phyloP scores from a whole-genome alignment of 805 yeast genomes.

The Yamadazyma phyllophila region DNA sequence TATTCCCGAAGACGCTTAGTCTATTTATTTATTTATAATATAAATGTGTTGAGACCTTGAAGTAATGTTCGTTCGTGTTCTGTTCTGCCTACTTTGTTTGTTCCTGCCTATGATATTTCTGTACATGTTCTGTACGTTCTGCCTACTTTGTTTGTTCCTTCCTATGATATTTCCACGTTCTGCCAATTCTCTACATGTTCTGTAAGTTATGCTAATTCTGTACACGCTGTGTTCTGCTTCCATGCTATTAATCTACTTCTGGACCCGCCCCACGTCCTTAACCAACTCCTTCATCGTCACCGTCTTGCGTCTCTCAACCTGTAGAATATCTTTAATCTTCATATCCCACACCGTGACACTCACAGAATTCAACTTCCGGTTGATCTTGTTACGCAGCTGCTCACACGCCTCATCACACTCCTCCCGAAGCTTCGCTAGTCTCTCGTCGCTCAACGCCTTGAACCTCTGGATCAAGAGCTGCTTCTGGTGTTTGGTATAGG shows the following conservation, averaged over 20 bases:
- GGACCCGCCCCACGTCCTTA: neutral
- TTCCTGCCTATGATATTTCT: too few relatives aligned
- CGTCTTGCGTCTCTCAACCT: constrained; percentile 42
- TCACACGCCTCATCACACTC: constrained; percentile 22
- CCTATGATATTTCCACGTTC: too few relatives aligned
- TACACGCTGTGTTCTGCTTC: too few relatives aligned
- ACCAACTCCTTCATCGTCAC: constrained; percentile 28
- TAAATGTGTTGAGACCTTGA: too few relatives aligned
- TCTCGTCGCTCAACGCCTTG: constrained; percentile 20
- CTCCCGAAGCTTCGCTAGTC: constrained; percentile 23
- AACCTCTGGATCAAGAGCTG: constrained; percentile 30
- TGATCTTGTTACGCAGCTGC: constrained; percentile 34
- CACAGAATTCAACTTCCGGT: constrained; percentile 44
- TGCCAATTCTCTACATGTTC: too few relatives aligned
- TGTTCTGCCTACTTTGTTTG: too few relatives aligned
- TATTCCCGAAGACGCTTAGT: constrained; percentile 72
- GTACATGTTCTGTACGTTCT: too few relatives aligned
- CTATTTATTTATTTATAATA: constrained; percentile 3
- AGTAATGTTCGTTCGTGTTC: too few relatives aligned
- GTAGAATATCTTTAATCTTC: constrained; percentile 42
- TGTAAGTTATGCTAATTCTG: too few relatives aligned
- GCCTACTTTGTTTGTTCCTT: too few relatives aligned
- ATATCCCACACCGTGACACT: constrained; percentile 50
- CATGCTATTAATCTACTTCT: too few relatives aligned
- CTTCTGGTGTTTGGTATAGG: constrained; percentile 29